Evolutionary conservation across 2,329 filamentous ascomycete genomes (phyloP).

Genomic region (Cladosporium sp.): DNA sequence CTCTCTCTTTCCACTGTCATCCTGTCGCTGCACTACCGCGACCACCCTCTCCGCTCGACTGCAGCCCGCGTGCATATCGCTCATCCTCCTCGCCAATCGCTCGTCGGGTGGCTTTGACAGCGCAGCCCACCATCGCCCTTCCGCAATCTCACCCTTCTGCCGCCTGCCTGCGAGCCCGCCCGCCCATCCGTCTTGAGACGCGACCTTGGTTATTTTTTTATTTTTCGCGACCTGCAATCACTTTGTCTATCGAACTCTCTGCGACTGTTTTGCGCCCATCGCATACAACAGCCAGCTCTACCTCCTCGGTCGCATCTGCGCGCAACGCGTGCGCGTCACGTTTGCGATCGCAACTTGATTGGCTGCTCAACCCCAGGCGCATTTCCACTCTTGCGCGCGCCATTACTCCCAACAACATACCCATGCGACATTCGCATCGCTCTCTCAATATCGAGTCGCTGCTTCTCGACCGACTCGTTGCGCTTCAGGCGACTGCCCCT

Average conservation of each 20-base stretch:
- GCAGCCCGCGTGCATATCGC: slow-evolving; percentile 4
- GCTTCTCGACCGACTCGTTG: background rate
- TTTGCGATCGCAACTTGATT: slow-evolving; percentile 12
- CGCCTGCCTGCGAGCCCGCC: background rate
- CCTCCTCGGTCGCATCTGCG: background rate
- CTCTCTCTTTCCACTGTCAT: background rate
- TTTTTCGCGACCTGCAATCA: background rate
- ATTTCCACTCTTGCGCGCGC: background rate
- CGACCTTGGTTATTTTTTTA: no score
- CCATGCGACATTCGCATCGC: background rate
- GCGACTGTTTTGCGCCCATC: background rate
- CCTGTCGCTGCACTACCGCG: background rate
- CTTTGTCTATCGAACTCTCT: no score
- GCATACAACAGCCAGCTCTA: background rate
- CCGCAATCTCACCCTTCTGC: slow-evolving; percentile 12
- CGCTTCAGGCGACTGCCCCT: background rate
- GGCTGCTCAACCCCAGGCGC: slow-evolving; percentile 4
- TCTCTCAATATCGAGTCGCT: background rate
- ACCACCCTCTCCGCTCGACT: background rate
- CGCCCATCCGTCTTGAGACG: slow-evolving; percentile 2
- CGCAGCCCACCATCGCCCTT: slow-evolving; percentile 9
- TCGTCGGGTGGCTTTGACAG: slow-evolving; percentile 10
- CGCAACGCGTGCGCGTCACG: slow-evolving; percentile 8
- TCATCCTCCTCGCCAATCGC: slow-evolving; percentile 4
- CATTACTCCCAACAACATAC: background rate